These are phyloP conservation scores for Viola pubescens DNA, from an alignment of 441 rosid genomes.

Conservation along the genomic window DNA sequence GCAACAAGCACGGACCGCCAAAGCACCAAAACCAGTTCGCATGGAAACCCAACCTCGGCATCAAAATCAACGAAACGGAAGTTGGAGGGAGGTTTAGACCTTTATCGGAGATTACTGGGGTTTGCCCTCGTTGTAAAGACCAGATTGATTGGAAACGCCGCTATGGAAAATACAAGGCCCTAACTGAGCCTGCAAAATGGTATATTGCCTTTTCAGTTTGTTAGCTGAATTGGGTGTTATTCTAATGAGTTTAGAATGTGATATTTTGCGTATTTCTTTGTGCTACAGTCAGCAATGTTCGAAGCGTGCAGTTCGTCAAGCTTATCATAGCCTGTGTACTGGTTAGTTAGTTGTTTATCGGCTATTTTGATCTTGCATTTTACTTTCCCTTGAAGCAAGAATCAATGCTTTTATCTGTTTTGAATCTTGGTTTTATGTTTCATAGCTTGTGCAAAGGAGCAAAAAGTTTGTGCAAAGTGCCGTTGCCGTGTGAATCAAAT, in stretches of 20 bases:
- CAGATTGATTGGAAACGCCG: conserved; percentile 95
- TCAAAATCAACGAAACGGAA: conserved; percentile 82
- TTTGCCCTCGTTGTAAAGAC: conserved; percentile 70
- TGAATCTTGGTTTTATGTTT: conserved; percentile 6
- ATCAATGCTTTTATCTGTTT: not conserved
- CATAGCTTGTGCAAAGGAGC: conserved; percentile 90
- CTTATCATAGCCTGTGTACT: conserved; percentile 70
- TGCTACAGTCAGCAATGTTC: conserved; percentile 58
- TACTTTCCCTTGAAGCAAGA: not conserved
- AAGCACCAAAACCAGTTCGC: conserved; percentile 78
- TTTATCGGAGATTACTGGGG: conserved; percentile 71
- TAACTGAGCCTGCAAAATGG: conserved; percentile 83
- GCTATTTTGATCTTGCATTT: not conserved
- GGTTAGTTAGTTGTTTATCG: conserved; percentile 37
- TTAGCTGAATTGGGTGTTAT: not conserved
- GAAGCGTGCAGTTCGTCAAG: conserved; percentile 88
- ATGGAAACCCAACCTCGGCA: conserved; percentile 89
- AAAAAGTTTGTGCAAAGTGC: conserved; percentile 81
- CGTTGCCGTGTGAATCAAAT: conserved; percentile 39
- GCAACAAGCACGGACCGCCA: conserved; percentile 58
- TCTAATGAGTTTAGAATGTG: not conserved
- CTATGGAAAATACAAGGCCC: conserved; percentile 80
- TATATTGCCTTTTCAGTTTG: conserved; percentile 6
- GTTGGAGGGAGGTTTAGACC: conserved; percentile 77
- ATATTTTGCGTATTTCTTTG: not conserved